Evolutionary conservation across 2,329 filamentous ascomycete species (phyloP).

Genomic region (Elsinoe australis): DNA sequence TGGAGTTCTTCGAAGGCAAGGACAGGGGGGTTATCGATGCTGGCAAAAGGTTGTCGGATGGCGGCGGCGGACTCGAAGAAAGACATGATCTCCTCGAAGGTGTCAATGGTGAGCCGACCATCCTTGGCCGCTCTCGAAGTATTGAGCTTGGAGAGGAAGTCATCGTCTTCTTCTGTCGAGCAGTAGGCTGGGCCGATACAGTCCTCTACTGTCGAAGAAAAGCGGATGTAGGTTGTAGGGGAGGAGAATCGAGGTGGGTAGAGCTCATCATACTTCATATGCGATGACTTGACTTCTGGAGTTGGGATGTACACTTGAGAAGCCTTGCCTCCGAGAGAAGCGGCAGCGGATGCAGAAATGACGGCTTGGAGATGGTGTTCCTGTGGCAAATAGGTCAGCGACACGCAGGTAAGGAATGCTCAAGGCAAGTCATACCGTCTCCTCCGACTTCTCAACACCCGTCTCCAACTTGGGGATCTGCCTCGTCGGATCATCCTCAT

Average conservation of each 20-base stretch:
- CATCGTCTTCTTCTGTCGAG: constrained; percentile 85
- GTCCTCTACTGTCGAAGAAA: constrained; percentile 96
- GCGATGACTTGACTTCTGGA: constrained; percentile 53
- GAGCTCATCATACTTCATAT: constrained; percentile 77
- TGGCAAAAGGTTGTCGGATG: constrained; percentile 77
- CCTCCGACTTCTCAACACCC: constrained; percentile 92
- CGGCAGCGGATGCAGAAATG: constrained; percentile 53
- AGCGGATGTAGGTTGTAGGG: constrained; percentile 90
- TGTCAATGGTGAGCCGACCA: constrained; percentile 69
- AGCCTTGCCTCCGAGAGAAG: constrained; percentile 51
- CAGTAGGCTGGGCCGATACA: constrained; percentile 86
- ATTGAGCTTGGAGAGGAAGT: constrained; percentile 78
- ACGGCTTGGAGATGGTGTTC: constrained; percentile 94
- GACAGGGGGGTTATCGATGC: constrained; percentile 80
- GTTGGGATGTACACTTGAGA: constrained; percentile 60
- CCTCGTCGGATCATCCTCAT: constrained; percentile 78
- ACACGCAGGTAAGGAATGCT: constrained; percentile 8
- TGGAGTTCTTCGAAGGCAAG: constrained; percentile 52
- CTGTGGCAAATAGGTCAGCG: constrained; percentile 44
- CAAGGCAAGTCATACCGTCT: constrained; percentile 60
- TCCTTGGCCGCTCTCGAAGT: constrained; percentile 55
- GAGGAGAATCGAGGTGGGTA: constrained; percentile 74
- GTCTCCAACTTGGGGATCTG: constrained; percentile 81
- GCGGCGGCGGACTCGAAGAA: constrained; percentile 85
- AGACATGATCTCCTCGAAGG: constrained; percentile 90